Base-by-base conservation (phyloP, 2,329 filamentous ascomycete genomes). In the Talaromyces atroroseus region DNA sequence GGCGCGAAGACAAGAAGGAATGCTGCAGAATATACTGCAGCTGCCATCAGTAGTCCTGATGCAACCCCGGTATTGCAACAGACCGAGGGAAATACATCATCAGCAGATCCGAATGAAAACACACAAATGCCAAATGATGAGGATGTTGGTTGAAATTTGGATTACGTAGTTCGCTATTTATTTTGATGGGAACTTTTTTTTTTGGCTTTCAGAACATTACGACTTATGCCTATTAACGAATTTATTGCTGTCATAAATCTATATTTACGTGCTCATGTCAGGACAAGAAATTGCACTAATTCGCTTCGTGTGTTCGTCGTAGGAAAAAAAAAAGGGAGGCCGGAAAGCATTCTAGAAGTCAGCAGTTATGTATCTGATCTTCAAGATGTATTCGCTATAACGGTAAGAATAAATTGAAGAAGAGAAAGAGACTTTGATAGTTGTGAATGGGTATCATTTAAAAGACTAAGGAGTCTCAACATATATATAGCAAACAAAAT, bases 1-100 rank as follows among this genome's bases (percentile, higher is more conserved):
- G 82, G 83, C 0, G 85, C 85, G 2, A 80, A 72, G 55, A 71
- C 67, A 7, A 63, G 71, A 42, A 66, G 70, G 16, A 61, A 49
- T 38, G 56, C 57, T 4, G 54, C 56, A 12, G 56, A 38, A 1
- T 38, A 46, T n/a, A 45, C 56, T 46, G 46, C 48, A n/a, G 40
- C 54, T 36, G 42, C 48, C 21, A 44, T 34, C 26, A 45, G 46
- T 1, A 57, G 55, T 49, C 55, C 55, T 20, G 36, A 44, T 23
- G 46, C 34, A 7, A 57, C 55, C 1, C 55, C 55, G n/a, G 26
- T 20, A 5, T 49, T 57, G 44, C 49, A 32, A 20, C 52, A 54
- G 29, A 24, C 24, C 11, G 24, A 48, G 24, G 46, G 18, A 32
- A 32, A 29, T 7, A 21, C 26, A 6, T 4, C 7, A 53, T 47